Conservation (phyloP, 164 flowering plant species). For the Vitis riparia region DNA sequence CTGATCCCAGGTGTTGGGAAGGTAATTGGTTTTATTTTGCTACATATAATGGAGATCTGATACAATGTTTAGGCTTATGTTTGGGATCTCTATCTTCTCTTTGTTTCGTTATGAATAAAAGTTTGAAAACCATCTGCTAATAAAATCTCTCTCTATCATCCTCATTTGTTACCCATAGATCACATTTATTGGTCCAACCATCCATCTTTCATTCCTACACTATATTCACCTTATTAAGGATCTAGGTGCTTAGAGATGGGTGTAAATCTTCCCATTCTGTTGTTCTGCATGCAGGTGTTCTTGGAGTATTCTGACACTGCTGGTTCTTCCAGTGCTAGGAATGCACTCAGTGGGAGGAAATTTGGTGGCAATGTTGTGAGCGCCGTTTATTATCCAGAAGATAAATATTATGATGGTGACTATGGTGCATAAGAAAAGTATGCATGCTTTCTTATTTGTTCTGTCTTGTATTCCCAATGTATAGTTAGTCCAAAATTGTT, state of each 20-base stretch:
- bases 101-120: background rate
- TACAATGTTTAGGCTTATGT: too few relatives aligned
- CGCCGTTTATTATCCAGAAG: constrained; percentile 69
- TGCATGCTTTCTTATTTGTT: background rate
- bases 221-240: too few relatives aligned
- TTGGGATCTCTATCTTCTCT: background rate
- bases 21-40: constrained; percentile 35
- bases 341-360: constrained; percentile 66
- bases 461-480: too few relatives aligned
- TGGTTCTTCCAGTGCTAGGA: constrained; percentile 51
- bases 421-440: constrained; percentile 28
- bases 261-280: background rate
- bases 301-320: constrained; percentile 68
- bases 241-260: too few relatives aligned
- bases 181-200: too few relatives aligned
- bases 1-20: constrained; percentile 67
- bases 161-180: too few relatives aligned
- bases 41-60: background rate
- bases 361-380: constrained; percentile 69
- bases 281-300: constrained; percentile 54
- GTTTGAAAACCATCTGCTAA: too few relatives aligned
- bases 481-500: too few relatives aligned
- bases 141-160: too few relatives aligned
- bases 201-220: too few relatives aligned
- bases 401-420: constrained; percentile 47